A percentile compares a stretch with the other conserved stretches of the same genome.
phyloP scores from a whole-genome alignment of 345 rosid species.

The Rhodamnia argentea region DNA sequence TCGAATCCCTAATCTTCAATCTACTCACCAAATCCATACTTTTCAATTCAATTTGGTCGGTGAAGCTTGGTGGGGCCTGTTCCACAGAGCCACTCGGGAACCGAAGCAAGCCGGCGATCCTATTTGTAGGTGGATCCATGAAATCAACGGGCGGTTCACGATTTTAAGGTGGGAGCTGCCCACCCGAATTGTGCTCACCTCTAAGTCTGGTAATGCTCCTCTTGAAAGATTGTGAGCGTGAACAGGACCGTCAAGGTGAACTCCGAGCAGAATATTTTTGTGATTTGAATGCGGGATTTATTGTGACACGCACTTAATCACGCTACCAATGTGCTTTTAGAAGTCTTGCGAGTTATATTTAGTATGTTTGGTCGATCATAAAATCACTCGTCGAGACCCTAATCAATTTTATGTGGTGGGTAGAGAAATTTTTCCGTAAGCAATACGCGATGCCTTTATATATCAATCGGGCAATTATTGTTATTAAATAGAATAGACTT shows the following conservation, averaged over 20 bases:
- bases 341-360: neutral
- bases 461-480: neutral
- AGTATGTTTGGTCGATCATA: neutral
- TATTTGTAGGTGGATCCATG: no score
- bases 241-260: no score
- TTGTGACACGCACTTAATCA: neutral
- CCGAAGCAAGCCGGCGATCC: no score
- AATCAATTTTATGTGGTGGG: neutral
- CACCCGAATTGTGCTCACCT: no score
- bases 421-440: rapidly evolving
- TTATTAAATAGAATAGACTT: neutral
- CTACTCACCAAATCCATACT: no score
- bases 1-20: no score
- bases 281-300: neutral
- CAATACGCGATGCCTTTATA: neutral
- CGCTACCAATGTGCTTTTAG: rapidly evolving
- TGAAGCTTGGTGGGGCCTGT: no score
- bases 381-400: neutral
- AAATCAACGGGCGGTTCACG: no score
- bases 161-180: no score
- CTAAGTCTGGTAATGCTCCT: neutral
- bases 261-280: neutral
- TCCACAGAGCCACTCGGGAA: no score
- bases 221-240: neutral
- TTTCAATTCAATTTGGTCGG: no score